Percentiles rank a stretch among this genome's conserved stretches.
Evolutionary conservation across 1,284 basidiomycete species (phyloP).

Genomic region (Rhodotorula sp.): DNA sequence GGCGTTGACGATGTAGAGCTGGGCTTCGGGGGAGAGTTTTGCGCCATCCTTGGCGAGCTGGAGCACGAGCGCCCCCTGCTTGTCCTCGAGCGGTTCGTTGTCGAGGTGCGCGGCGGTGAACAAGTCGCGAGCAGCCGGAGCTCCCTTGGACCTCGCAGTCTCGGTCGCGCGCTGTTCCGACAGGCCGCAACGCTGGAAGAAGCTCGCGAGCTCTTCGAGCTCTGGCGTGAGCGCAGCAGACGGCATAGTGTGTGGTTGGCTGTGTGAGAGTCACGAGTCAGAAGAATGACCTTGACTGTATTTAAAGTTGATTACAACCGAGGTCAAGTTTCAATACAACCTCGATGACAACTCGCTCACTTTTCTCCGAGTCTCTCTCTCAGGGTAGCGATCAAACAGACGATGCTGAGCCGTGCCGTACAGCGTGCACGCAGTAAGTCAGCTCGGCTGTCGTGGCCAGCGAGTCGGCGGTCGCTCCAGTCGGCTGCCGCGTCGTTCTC

Average conservation of each 20-base stretch:
- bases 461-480: background rate
- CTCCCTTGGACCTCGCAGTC: constrained; percentile 45
- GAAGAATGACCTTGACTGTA: background rate
- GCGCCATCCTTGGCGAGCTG: constrained; percentile 65
- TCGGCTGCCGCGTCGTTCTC: background rate
- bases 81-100: constrained; percentile 63
- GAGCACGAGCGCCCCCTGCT: constrained; percentile 71
- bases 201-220: constrained; percentile 20
- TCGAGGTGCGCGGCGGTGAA: constrained; percentile 46
- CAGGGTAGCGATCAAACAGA: background rate
- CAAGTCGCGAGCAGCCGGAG: constrained; percentile 54
- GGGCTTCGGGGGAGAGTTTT: constrained; percentile 62
- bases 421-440: background rate
- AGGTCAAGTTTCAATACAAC: background rate
- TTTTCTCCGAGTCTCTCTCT: background rate
- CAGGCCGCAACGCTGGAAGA: constrained; percentile 34
- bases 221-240: constrained; percentile 19
- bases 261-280: background rate
- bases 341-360: background rate
- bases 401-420: background rate
- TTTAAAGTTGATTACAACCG: background rate
- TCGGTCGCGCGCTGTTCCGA: constrained; percentile 25
- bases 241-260: constrained; percentile 3
- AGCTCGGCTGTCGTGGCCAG: background rate
- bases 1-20: constrained; percentile 63